Percentiles rank a stretch among this genome's conserved stretches.
Evolutionary conservation across 768 basidiomycete genomes (phyloP).

Genomic region (Pisolithus sp.): DNA sequence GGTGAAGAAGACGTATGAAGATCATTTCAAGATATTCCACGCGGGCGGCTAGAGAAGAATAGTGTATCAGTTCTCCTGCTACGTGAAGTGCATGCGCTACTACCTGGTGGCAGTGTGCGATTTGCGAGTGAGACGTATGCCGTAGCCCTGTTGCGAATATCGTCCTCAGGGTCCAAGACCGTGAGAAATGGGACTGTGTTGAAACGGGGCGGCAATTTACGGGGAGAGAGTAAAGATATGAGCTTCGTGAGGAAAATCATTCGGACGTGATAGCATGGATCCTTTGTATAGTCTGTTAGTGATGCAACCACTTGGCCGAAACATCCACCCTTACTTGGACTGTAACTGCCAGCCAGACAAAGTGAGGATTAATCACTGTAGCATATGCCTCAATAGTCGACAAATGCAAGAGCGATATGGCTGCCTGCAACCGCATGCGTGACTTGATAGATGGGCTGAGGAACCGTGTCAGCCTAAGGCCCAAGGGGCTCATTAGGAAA

Average conservation of each 20-base stretch:
- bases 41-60: slow-evolving; percentile 37
- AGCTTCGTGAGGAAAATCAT: slow-evolving; percentile 72
- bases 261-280: slow-evolving; percentile 85
- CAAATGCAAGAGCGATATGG: slow-evolving; percentile 73
- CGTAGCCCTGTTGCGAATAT: slow-evolving; percentile 58
- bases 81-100: not conserved
- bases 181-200: slow-evolving; percentile 85
- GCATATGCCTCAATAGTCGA: slow-evolving; percentile 54
- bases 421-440: slow-evolving; percentile 79
- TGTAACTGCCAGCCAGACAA: slow-evolving; percentile 62
- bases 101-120: slow-evolving; percentile 42
- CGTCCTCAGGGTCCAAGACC: slow-evolving; percentile 85
- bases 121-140: slow-evolving; percentile 50
- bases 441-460: slow-evolving; percentile 56
- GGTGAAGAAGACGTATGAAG: slow-evolving; percentile 79
- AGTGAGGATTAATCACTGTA: slow-evolving; percentile 49
- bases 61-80: not conserved
- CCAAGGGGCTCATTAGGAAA: not conserved
- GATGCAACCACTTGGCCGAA: not conserved
- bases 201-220: slow-evolving; percentile 64
- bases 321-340: slow-evolving; percentile 58
- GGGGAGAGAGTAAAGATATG: slow-evolving; percentile 50
- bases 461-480: slow-evolving; percentile 8
- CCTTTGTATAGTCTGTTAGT: slow-evolving; percentile 39
- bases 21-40: slow-evolving; percentile 72